Conservation (phyloP, 2,329 filamentous ascomycete species). For the Magnaporthiopsis incrustans region DNA sequence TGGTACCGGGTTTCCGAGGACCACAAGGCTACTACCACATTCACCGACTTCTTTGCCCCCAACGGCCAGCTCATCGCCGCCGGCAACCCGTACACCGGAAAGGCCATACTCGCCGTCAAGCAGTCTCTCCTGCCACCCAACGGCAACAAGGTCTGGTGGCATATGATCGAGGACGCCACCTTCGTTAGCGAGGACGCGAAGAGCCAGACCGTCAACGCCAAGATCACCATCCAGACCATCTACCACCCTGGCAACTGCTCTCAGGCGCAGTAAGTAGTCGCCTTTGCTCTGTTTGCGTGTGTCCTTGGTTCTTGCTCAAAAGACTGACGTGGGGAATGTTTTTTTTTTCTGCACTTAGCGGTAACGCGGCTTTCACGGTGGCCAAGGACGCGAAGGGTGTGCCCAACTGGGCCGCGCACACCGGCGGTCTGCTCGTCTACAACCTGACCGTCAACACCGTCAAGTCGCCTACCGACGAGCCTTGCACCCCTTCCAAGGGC, state of each 20-base stretch:
- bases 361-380: constrained; percentile 12
- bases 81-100: constrained; percentile 2
- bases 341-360: constrained; percentile 1
- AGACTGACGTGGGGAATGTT: background rate
- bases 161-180: constrained; percentile 10
- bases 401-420: constrained; percentile 11
- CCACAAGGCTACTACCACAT: constrained; percentile 8
- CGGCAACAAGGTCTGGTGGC: constrained; percentile 13
- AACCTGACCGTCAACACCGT: constrained; percentile 9
- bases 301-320: background rate
- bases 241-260: constrained; percentile 12
- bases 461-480: background rate
- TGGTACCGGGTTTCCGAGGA: constrained; percentile 11
- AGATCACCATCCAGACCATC: constrained; percentile 11
- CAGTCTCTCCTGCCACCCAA: constrained; percentile 10
- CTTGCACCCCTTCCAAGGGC: background rate
- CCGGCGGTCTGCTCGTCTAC: constrained; percentile 8
- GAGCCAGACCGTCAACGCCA: constrained; percentile 10
- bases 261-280: constrained; percentile 10
- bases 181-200: constrained; percentile 10
- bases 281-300: background rate
- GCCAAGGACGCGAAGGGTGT: constrained; percentile 8
- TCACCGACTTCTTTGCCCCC: constrained; percentile 10
- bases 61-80: constrained; percentile 9
- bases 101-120: constrained; percentile 9